phyloP scores from a whole-genome alignment of 148 eudicot genomes.

The Rhododendron ovatum region DNA sequence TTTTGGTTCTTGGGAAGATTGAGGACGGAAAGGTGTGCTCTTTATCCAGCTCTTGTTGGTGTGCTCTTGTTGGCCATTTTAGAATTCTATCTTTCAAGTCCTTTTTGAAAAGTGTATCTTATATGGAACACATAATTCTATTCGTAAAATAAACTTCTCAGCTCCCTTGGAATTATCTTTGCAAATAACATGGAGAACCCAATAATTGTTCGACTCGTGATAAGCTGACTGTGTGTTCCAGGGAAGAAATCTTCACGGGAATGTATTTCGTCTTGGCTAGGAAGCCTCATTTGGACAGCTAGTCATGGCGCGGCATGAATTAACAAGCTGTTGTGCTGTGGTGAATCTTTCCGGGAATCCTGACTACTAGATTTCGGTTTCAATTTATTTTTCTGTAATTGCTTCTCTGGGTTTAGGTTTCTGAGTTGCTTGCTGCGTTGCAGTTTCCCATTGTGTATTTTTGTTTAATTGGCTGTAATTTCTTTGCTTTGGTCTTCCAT shows the following conservation, averaged over 20 bases:
- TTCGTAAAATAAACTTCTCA: neutral
- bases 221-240: slow-evolving; percentile 16
- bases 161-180: neutral
- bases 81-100: neutral
- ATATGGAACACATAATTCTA: neutral
- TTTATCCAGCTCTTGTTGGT: neutral
- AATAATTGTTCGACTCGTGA: neutral
- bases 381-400: neutral
- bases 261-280: slow-evolving; percentile 78
- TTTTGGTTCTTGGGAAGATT: neutral
- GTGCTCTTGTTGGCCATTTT: neutral
- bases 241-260: slow-evolving; percentile 81
- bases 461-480: neutral
- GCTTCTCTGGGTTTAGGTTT: neutral
- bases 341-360: neutral
- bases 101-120: neutral
- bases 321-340: neutral
- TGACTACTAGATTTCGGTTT: neutral
- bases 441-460: neutral
- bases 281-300: slow-evolving; percentile 45
- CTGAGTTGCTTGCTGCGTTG: neutral
- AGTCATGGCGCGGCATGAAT: neutral
- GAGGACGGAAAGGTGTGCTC: neutral
- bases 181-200: neutral
- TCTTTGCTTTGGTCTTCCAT: neutral